Evolutionary conservation across 371 early-diverging fungal genomes (phyloP).

Genomic region (Haplosporangium sp.): DNA sequence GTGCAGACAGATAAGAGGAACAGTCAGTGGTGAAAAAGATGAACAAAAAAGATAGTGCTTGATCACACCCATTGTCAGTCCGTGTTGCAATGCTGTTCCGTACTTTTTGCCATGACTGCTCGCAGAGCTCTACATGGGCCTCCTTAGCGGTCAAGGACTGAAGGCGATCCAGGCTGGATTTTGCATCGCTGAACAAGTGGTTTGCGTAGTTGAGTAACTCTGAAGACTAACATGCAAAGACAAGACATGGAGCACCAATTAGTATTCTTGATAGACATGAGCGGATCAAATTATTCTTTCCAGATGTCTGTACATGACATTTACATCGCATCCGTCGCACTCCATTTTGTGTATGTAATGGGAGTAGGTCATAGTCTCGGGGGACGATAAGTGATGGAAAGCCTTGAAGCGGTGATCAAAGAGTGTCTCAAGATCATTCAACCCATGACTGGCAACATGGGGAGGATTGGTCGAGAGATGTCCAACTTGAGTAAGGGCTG

Average conservation of each 20-base stretch:
- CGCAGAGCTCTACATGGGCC: constrained; percentile 61
- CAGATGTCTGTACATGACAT: neutral
- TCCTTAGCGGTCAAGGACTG: constrained; percentile 31
- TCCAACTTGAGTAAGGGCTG: constrained; percentile 55
- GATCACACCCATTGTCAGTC: neutral
- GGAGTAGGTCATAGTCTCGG: constrained; percentile 58
- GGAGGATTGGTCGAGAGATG: constrained; percentile 57
- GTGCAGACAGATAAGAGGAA: neutral
- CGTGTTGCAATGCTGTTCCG: neutral
- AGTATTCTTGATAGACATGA: neutral
- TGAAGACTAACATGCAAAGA: constrained; percentile 17
- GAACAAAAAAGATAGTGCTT: neutral
- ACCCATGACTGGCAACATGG: constrained; percentile 50
- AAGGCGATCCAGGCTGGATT: constrained; percentile 45
- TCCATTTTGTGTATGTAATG: constrained; percentile 42
- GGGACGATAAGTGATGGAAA: constrained; percentile 62
- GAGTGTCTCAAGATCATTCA: constrained; percentile 67
- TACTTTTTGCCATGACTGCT: constrained; percentile 59
- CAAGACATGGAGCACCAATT: neutral
- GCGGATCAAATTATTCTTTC: constrained; percentile 4
- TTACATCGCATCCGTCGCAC: constrained; percentile 46
- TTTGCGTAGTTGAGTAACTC: constrained; percentile 46
- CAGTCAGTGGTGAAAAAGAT: neutral
- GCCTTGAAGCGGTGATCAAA: constrained; percentile 72
- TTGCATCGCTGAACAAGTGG: constrained; percentile 49